phyloP scores from a whole-genome alignment of 1,139 yeast species.

The Yamadazyma spencermartinsiae region DNA sequence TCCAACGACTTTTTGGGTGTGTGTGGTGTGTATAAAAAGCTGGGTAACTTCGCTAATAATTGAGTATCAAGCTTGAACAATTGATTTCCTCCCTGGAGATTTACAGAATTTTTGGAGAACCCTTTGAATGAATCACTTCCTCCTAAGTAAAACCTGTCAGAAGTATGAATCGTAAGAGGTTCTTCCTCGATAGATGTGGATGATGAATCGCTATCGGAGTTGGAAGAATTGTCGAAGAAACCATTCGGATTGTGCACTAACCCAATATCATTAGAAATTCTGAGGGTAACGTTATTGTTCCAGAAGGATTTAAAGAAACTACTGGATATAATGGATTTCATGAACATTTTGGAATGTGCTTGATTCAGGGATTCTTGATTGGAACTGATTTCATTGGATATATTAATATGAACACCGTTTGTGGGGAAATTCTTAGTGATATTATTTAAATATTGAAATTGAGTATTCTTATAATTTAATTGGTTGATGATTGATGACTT shows the following conservation, averaged over 20 bases:
- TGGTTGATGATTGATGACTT: conserved; percentile 37
- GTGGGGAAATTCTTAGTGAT: conserved; percentile 33
- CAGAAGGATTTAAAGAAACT: conserved; percentile 40
- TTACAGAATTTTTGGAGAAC: conserved; percentile 38
- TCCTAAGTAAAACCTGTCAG: conserved; percentile 54
- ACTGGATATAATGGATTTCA: conserved; percentile 28
- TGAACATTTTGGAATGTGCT: conserved; percentile 24
- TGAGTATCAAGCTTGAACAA: conserved; percentile 37
- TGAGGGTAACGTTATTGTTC: conserved; percentile 30
- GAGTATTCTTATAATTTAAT: conserved; percentile 21
- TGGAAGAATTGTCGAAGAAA: conserved; percentile 2
- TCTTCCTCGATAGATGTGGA: conserved; percentile 9
- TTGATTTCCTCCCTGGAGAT: conserved; percentile 42
- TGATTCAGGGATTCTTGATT: conserved; percentile 27
- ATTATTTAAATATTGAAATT: conserved; percentile 23
- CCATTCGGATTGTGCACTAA: conserved; percentile 24
- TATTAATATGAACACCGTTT: conserved; percentile 24
- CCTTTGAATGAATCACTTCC: conserved; percentile 43
- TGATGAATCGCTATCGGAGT: neutral
- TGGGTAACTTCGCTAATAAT: conserved; percentile 39
- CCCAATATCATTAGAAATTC: conserved; percentile 31
- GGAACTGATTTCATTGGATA: conserved; percentile 33
- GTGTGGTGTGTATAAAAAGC: conserved; percentile 25
- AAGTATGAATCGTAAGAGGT: conserved; percentile 32
- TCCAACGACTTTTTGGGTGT: conserved; percentile 14